phyloP scores from a whole-genome alignment of 1,284 basidiomycete species.

The Chiua sp. region DNA sequence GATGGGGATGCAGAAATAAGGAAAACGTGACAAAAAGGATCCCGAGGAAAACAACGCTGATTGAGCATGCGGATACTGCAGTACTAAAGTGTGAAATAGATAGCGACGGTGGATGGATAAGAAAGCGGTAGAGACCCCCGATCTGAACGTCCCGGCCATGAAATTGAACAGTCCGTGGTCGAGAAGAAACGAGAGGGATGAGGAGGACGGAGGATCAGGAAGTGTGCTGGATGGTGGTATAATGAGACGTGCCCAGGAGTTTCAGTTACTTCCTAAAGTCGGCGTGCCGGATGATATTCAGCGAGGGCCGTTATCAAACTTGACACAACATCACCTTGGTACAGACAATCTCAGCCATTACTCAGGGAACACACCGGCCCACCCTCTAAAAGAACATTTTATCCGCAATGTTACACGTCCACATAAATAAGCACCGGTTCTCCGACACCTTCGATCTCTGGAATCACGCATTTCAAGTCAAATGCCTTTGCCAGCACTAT shows the following conservation, averaged over 20 bases:
- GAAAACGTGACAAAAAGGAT: constrained; percentile 26
- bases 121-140: constrained; percentile 22
- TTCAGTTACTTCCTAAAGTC: constrained; percentile 27
- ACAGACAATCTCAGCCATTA: constrained; percentile 13
- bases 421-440: constrained; percentile 94
- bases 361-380: constrained; percentile 20
- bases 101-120: constrained; percentile 26
- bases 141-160: constrained; percentile 23
- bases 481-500: constrained; percentile 92
- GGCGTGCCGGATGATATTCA: constrained; percentile 18
- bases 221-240: constrained; percentile 33
- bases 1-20: constrained; percentile 29
- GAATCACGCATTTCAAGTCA: constrained; percentile 94
- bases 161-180: constrained; percentile 22
- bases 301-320: constrained; percentile 19
- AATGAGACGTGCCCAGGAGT: constrained; percentile 32
- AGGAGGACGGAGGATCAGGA: constrained; percentile 10
- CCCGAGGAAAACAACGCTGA: constrained; percentile 26
- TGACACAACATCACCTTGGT: constrained; percentile 36
- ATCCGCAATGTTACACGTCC: constrained; percentile 68
- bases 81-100: constrained; percentile 29
- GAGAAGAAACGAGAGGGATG: constrained; percentile 19
- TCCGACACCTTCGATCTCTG: constrained; percentile 94
- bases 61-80: constrained; percentile 31
- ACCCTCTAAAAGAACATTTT: constrained; percentile 26